These are phyloP conservation scores for Tricholomella constricta DNA, from an alignment of 768 basidiomycete genomes.

Conservation along the genomic window DNA sequence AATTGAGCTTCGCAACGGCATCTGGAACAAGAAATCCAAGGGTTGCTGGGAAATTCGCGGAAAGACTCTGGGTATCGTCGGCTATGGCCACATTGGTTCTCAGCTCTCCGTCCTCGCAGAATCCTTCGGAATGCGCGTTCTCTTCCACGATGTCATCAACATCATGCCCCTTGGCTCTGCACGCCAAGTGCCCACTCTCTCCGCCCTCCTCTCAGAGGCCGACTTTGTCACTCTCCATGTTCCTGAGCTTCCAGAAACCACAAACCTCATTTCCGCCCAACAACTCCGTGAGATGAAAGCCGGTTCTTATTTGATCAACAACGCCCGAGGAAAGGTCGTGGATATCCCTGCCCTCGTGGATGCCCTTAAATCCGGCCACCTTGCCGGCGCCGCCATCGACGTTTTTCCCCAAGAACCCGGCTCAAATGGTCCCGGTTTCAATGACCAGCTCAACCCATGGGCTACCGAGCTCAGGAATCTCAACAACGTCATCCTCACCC, in stretches of 20 bases:
- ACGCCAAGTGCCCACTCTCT: conserved; percentile 81
- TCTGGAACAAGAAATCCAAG: conserved; percentile 99
- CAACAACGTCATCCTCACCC: conserved; percentile 94
- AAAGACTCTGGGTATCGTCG: conserved; percentile 96
- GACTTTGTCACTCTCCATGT: conserved; percentile 98
- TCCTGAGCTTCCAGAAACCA: conserved; percentile 94
- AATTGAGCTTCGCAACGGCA: conserved; percentile 82
- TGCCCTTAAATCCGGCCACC: conserved; percentile 80
- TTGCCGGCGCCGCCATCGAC: conserved; percentile 89
- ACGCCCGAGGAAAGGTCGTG: conserved; percentile 93
- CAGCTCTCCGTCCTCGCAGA: conserved; percentile 97
- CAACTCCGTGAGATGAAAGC: conserved; percentile 92
- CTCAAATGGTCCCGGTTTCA: conserved; percentile 87
- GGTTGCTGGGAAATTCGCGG: conserved; percentile 98
- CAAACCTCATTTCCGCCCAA: conserved; percentile 81
- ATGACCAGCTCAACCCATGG: conserved; percentile 88
- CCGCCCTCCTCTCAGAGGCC: conserved; percentile 69
- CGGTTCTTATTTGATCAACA: conserved; percentile 96
- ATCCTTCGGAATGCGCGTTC: conserved; percentile 91
- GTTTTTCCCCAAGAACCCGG: conserved; percentile 95
- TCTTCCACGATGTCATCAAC: conserved; percentile 94
- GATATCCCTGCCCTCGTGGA: conserved; percentile 90
- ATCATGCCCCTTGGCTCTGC: conserved; percentile 98
- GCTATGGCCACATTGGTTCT: conserved; percentile 97
- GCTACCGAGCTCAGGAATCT: conserved; percentile 70